Evolutionary conservation across 208 protist genomes (phyloP).

Genomic region (Wallacemonas rigidus): DNA sequence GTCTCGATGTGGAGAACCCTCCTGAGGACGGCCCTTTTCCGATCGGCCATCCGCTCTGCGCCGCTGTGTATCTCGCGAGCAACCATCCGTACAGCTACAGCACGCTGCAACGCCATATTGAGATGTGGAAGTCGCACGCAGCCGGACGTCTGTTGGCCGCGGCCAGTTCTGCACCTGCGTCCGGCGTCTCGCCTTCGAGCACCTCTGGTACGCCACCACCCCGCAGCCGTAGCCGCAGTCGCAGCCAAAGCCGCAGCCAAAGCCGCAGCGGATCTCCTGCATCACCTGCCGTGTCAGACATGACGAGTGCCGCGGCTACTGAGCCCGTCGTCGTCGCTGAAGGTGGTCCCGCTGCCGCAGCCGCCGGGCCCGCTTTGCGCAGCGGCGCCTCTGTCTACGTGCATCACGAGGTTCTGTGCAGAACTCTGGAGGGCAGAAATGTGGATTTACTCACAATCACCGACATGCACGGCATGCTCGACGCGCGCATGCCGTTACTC

Average conservation of each 20-base stretch:
- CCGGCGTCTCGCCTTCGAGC: constrained; percentile 2
- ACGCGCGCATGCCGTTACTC: constrained; percentile 33
- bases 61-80: constrained; percentile 88
- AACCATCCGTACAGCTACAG: constrained; percentile 92
- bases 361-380: background rate
- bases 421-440: constrained; percentile 75
- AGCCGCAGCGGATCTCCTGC: background rate
- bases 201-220: background rate
- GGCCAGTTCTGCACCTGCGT: background rate
- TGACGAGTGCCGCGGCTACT: background rate
- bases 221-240: background rate
- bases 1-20: constrained; percentile 53
- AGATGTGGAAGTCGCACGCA: constrained; percentile 45
- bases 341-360: background rate
- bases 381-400: constrained; percentile 64
- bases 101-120: constrained; percentile 66
- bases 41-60: constrained; percentile 51
- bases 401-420: constrained; percentile 85
- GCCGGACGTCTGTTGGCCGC: background rate
- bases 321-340: background rate
- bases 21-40: constrained; percentile 43
- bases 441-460: constrained; percentile 92
- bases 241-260: background rate
- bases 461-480: constrained; percentile 48
- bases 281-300: background rate